Percentiles rank a stretch among this genome's conserved stretches.
These are phyloP conservation scores for Hirschioporus abietinus DNA, from an alignment of 768 basidiomycete genomes.

Conservation along the genomic window DNA sequence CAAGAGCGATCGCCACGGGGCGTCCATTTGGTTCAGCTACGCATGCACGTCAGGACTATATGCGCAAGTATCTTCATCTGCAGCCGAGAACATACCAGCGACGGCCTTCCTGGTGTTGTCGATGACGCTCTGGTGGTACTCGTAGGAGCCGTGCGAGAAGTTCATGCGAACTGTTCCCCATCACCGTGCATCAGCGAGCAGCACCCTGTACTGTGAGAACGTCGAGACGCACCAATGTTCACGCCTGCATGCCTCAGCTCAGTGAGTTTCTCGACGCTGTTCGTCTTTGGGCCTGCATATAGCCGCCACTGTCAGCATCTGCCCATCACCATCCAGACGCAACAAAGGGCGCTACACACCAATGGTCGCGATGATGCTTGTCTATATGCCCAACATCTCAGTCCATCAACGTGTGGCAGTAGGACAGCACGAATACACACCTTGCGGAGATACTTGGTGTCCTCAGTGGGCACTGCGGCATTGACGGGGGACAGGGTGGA, in stretches of 20 bases:
- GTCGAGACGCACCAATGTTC: slow-evolving; percentile 77
- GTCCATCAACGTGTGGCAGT: slow-evolving; percentile 8
- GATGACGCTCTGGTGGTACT: slow-evolving; percentile 98
- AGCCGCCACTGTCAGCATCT: slow-evolving; percentile 8
- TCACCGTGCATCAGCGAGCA: slow-evolving; percentile 7
- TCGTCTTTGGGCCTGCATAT: slow-evolving; percentile 85
- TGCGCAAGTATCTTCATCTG: slow-evolving; percentile 7
- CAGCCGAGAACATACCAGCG: slow-evolving; percentile 43
- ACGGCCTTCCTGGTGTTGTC: slow-evolving; percentile 92
- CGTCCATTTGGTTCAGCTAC: slow-evolving; percentile 70
- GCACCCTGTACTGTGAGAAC: slow-evolving; percentile 4
- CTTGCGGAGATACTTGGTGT: slow-evolving; percentile 88
- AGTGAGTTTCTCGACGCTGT: slow-evolving; percentile 81
- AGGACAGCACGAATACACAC: slow-evolving; percentile 36
- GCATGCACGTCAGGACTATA: slow-evolving; percentile 9
- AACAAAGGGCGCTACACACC: slow-evolving; percentile 43
- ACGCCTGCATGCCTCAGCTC: slow-evolving; percentile 89
- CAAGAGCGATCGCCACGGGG: slow-evolving; percentile 94
- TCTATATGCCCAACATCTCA: slow-evolving; percentile 45
- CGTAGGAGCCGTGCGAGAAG: slow-evolving; percentile 98
- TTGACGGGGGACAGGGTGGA: slow-evolving; percentile 72
- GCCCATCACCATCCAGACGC: slow-evolving; percentile 5
- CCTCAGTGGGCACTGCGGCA: slow-evolving; percentile 64
- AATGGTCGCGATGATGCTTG: slow-evolving; percentile 97
- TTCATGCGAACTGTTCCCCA: slow-evolving; percentile 89